Conservation (phyloP, 306 rosid genomes). For the Castanospermum australe region DNA sequence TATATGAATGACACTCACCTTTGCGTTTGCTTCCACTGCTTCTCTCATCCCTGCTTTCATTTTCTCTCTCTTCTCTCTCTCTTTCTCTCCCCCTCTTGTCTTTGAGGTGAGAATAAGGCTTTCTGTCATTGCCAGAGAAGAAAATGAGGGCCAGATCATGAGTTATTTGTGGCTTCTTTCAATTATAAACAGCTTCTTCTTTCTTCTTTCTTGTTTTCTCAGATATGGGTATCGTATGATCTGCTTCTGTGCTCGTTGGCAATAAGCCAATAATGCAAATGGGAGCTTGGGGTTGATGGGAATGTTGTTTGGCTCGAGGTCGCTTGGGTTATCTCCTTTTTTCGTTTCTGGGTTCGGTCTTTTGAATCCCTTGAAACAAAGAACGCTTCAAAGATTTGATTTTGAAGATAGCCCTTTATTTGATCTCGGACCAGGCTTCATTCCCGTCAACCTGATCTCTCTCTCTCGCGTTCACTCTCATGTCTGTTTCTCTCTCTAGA, state of each 20-base stretch:
- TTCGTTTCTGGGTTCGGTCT: constrained; percentile 1
- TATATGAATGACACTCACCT: constrained; percentile 1
- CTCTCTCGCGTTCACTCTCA: not conserved
- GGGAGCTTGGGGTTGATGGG: constrained; percentile 56
- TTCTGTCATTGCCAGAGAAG: not conserved
- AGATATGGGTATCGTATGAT: not conserved
- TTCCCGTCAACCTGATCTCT: constrained; percentile 51
- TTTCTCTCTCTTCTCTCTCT: not conserved
- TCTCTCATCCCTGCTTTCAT: not conserved
- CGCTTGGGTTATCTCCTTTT: not conserved
- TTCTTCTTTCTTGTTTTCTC: not conserved
- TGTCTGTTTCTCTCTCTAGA: not conserved
- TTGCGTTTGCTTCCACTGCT: not conserved
- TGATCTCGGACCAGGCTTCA: constrained; percentile 78
- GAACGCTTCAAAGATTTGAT: constrained; percentile 20
- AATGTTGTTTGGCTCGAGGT: constrained; percentile 79
- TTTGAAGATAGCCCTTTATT: not conserved
- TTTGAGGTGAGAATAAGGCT: not conserved
- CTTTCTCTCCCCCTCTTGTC: not conserved
- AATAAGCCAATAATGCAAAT: too few relatives aligned
- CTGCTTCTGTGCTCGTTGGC: not conserved
- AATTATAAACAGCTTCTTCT: not conserved
- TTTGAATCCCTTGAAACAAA: not conserved
- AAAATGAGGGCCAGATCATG: not conserved
- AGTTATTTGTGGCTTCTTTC: not conserved